These are phyloP conservation scores for Leccinum barrowsii DNA, from an alignment of 768 basidiomycete genomes.

Conservation along the genomic window DNA sequence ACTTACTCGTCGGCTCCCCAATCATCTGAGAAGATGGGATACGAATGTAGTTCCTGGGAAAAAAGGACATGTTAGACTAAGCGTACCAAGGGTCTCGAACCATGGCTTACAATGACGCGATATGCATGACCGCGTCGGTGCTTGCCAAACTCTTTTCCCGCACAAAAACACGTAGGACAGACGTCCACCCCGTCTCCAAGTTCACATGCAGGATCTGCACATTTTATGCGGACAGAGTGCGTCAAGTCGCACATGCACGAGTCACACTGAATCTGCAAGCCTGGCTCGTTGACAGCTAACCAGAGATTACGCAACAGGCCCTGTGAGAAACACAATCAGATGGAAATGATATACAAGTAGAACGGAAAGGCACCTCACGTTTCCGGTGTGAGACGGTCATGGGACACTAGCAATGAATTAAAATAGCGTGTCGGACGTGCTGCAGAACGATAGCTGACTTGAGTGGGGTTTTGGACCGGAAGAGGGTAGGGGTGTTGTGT, in stretches of 20 bases:
- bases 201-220: constrained; percentile 77
- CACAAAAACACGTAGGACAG: constrained; percentile 89
- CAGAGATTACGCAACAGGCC: constrained; percentile 25
- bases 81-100: not conserved
- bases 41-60: constrained; percentile 86
- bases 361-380: constrained; percentile 37
- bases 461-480: not conserved
- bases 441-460: not conserved
- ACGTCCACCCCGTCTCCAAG: constrained; percentile 84
- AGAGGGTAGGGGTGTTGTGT: not conserved
- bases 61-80: not conserved
- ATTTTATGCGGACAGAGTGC: constrained; percentile 95
- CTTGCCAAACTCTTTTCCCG: constrained; percentile 82
- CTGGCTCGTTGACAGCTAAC: constrained; percentile 75
- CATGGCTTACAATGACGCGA: constrained; percentile 72
- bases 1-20: constrained; percentile 98
- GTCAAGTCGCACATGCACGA: constrained; percentile 85
- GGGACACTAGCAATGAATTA: not conserved
- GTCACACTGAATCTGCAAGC: constrained; percentile 81
- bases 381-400: constrained; percentile 72
- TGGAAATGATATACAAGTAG: not conserved
- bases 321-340: constrained; percentile 26
- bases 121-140: constrained; percentile 89
- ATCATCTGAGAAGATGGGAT: constrained; percentile 91
- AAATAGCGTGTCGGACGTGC: not conserved